Evolutionary conservation across 2,329 filamentous ascomycete species (phyloP), one percentile per base, ranked within the genome.

Genomic region (Aspergillus sp.): DNA sequence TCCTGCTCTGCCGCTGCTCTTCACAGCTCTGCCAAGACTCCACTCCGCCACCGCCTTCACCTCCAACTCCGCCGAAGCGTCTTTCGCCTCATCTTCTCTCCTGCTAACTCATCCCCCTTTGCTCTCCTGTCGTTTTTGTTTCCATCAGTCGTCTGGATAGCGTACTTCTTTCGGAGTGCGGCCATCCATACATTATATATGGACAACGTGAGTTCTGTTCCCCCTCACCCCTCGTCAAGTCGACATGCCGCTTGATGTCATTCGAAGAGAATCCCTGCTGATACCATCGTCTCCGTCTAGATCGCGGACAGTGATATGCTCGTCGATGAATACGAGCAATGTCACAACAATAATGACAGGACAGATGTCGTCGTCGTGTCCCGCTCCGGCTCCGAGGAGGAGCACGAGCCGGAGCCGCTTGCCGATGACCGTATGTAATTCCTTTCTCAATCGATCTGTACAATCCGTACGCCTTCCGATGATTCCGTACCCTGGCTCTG

Each of bases 311-410:
- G 67, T 60, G 74, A 78, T 48, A 77, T 78, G 71, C 64, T 78
- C 55, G 67, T 78, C 47, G 74, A 78, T 48, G 62, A 65, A 39
- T 64, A 66, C 43, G 66, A 67, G 34, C 63, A 71, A 42, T 74
- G 75, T 51, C 74, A 69, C 12, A 32, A 32, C n/a, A 30, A 30
- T 53, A 72, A 78, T 61, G 74, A 78, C 52, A 73, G 75, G 55
- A 68, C 69, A 37, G 63, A 75, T 51, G 73, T 77, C 40, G 72
- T 75, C 52, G 74, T 77, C 53, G 75, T 78, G 48, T 71, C 72
- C 27, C 71, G 71, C 39, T 69, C 74, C 42, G 74, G 75, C 48
- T 69, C 69, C 43, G 68, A 69, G 45, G 73, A 69, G 45, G 73
- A 75, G 61, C 51, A 71, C 26, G 69, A 70, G 47, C 67, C 74